Evolutionary conservation across 495 filamentous ascomycete genomes (phyloP), one percentile per base, ranked within the genome.

Genomic region (Xylaria curta): DNA sequence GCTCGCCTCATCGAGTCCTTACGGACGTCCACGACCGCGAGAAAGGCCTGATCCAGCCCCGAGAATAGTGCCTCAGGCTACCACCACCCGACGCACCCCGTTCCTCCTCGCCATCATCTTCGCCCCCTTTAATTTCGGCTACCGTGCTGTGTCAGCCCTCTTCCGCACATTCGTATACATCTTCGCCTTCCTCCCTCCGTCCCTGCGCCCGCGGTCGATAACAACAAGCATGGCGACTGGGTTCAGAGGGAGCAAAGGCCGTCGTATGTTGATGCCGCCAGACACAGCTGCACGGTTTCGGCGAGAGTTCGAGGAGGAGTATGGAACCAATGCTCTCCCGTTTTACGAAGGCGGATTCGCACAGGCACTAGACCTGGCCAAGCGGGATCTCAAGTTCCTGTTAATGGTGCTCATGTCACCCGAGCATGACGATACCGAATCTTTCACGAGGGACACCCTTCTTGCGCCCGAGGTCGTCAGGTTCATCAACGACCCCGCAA

Each of bases 291-390:
- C 92, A 44, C 85, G 96, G 53, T 96, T 98, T 77, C 91, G 92
- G 73, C 89, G 94, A 3, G 93, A 97, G 69, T 97, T 99, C 74
- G 94, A 97, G 78, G 96, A 98, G 77, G 93, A 97, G 74, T 96
- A 97, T 80, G 94, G 93, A 3, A 80, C 82, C 12, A 85, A 92
- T 72, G 80, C 82, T 19, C 81, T 98, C 15, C 86, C 88, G 0
- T 97, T 95, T 79, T 87, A 91, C 72, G 94, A 97, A 72, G 91
- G 89, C 51, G 94, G 94, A 36, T 97, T 97, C 78, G 93, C 96
- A 21, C 92, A 95, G 79, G 93, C 94, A 0, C 85, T 97, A 66
- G 96, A 99, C 76, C 80, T 89, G 12, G 94, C 96, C 0, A 97
- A 98, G 80, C 89, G 87, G 69, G 93, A 98, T n/a, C 83, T 97